Conservation (phyloP, 1,284 basidiomycete species). For the Rhodotorula sp. region DNA sequence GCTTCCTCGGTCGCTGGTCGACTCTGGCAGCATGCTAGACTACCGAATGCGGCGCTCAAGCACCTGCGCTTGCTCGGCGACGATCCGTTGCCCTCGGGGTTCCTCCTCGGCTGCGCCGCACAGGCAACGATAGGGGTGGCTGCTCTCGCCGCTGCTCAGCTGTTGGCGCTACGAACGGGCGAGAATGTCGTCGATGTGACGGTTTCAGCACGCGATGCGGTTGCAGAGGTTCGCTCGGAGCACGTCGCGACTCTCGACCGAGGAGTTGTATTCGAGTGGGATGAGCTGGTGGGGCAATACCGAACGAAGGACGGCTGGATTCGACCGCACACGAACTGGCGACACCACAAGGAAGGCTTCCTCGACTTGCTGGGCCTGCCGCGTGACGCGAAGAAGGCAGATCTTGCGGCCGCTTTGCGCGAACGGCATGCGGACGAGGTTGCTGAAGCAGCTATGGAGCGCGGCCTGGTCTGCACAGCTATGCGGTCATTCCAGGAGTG, state of each 20-base stretch:
- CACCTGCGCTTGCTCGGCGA: not conserved
- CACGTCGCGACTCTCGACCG: conserved; percentile 25
- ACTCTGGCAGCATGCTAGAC: not conserved
- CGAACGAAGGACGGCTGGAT: conserved; percentile 57
- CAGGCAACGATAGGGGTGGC: conserved; percentile 50
- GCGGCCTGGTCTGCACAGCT: not conserved
- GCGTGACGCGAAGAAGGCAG: conserved; percentile 49
- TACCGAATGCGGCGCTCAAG: not conserved
- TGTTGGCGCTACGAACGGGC: not conserved
- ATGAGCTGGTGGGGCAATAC: conserved; percentile 60
- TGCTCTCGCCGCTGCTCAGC: conserved; percentile 26
- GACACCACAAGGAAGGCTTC: conserved; percentile 59
- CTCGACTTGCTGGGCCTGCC: conserved; percentile 53
- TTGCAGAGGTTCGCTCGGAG: conserved; percentile 59
- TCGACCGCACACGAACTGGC: conserved; percentile 64
- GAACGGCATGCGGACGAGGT: conserved; percentile 58
- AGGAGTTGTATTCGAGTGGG: conserved; percentile 50
- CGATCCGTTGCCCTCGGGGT: conserved; percentile 54
- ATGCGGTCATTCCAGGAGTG: too few species aligned
- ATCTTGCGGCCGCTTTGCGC: conserved; percentile 54
- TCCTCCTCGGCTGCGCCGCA: conserved; percentile 57
- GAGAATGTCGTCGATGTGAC: conserved; percentile 47
- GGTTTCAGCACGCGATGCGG: conserved; percentile 61
- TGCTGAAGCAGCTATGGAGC: conserved; percentile 46
- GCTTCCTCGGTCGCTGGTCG: not conserved